phyloP scores from a whole-genome alignment of 805 yeast genomes.

The Torulaspora delbrueckii region DNA sequence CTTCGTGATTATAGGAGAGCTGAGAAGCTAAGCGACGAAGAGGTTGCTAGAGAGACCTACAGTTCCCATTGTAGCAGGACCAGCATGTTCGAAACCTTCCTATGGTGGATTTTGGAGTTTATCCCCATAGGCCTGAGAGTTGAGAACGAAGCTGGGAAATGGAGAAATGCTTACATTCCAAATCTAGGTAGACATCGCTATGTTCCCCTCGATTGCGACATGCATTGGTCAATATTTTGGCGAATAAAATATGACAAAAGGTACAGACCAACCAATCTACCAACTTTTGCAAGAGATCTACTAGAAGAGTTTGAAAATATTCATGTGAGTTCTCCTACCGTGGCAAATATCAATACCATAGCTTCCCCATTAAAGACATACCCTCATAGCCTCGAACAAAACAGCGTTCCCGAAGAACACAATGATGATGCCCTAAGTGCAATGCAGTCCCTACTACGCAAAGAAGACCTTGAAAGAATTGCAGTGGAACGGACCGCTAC shows the following conservation, averaged over 20 bases:
- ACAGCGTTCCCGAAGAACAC: not conserved
- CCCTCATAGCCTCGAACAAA: not conserved
- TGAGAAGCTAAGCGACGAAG: constrained; percentile 7
- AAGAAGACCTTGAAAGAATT: constrained; percentile 4
- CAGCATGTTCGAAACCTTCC: constrained; percentile 17
- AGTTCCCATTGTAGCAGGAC: constrained; percentile 7
- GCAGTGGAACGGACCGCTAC: constrained; percentile 7
- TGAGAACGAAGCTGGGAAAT: constrained; percentile 45
- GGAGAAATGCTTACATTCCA: constrained; percentile 49
- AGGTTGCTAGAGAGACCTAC: constrained; percentile 6
- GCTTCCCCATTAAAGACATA: constrained; percentile 11
- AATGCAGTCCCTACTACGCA: constrained; percentile 1
- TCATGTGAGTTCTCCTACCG: constrained; percentile 5
- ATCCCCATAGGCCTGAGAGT: constrained; percentile 53
- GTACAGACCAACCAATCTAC: constrained; percentile 45
- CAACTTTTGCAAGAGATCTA: constrained; percentile 32
- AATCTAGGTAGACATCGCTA: constrained; percentile 51
- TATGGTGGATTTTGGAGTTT: constrained; percentile 62
- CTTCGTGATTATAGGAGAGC: not conserved
- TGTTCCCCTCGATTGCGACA: constrained; percentile 43
- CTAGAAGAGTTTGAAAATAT: constrained; percentile 20
- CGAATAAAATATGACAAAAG: constrained; percentile 44
- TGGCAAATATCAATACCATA: constrained; percentile 5
- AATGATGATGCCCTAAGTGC: not conserved
- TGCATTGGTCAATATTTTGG: constrained; percentile 67